These are phyloP conservation scores for Niebla homalea DNA, from an alignment of 495 filamentous ascomycete species.

Conservation along the genomic window DNA sequence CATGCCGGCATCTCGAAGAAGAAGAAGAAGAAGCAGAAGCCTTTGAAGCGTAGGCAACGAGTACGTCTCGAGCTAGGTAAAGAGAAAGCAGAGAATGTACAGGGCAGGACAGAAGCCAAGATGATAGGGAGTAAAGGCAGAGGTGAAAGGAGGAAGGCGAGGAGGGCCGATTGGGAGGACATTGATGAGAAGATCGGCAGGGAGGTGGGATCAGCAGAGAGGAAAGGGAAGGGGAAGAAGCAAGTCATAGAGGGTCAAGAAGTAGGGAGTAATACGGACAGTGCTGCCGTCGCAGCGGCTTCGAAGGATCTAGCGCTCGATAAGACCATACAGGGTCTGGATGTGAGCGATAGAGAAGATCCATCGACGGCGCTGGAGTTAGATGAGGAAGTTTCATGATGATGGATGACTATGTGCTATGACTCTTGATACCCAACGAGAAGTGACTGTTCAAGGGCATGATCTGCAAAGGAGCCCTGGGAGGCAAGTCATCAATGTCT, in stretches of 20 bases:
- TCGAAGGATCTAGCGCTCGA: neutral
- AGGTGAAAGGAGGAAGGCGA: neutral
- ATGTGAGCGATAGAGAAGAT: neutral
- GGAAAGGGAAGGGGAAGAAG: neutral
- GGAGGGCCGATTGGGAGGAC: conserved; percentile 1
- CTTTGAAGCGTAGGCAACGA: neutral
- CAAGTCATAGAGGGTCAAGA: neutral
- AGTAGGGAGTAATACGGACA: neutral
- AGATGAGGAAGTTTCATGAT: neutral
- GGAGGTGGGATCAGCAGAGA: neutral
- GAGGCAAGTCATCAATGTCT: neutral
- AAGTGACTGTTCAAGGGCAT: too few species aligned
- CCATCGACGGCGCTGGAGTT: neutral
- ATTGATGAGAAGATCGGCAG: conserved; percentile 2
- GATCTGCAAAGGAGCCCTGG: neutral
- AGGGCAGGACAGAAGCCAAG: neutral
- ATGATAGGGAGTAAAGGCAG: neutral
- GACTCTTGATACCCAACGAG: neutral
- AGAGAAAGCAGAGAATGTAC: conserved; percentile 1
- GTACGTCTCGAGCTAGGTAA: neutral
- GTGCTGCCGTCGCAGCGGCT: neutral
- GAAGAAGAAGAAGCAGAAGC: neutral
- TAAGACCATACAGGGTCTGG: neutral
- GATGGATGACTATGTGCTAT: neutral
- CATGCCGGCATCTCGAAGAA: neutral